A percentile compares a stretch with the other conserved stretches of the same genome.
Conservation (phyloP, 257 asterid genomes). For the Craterostigma plantagineum region DNA sequence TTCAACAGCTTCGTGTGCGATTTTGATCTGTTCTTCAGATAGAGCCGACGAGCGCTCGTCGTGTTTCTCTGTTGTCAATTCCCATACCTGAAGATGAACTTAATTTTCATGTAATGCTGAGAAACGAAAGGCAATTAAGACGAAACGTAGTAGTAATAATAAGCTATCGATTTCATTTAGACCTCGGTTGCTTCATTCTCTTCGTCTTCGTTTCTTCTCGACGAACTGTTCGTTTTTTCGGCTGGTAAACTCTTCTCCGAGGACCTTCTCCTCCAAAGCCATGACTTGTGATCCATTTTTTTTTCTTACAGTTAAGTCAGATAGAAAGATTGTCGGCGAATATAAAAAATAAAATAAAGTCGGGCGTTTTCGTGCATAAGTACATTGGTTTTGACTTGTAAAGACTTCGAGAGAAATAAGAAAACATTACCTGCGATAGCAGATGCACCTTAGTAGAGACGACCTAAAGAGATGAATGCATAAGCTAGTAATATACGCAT, state of each 20-base stretch:
- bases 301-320: slow-evolving; percentile 6
- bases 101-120: slow-evolving; percentile 1
- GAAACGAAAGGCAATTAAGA: background rate
- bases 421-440: no score
- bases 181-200: slow-evolving; percentile 35
- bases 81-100: no score
- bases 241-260: slow-evolving; percentile 39
- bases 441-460: no score
- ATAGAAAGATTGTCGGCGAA: no score
- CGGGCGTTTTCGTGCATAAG: no score
- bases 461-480: no score
- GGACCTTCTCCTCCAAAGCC: slow-evolving; percentile 82
- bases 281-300: slow-evolving; percentile 59
- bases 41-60: no score
- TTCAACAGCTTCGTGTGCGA: background rate
- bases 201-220: slow-evolving; percentile 8
- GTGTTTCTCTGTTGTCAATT: no score
- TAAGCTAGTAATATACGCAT: no score
- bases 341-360: no score
- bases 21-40: background rate
- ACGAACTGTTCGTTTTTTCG: slow-evolving; percentile 33
- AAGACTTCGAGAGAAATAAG: no score
- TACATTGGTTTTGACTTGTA: no score
- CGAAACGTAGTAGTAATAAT: slow-evolving; percentile 1
- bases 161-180: slow-evolving; percentile 8